Base-by-base conservation (phyloP, 352 stramenopile genomes). In the Pythium vanterpoolii region DNA sequence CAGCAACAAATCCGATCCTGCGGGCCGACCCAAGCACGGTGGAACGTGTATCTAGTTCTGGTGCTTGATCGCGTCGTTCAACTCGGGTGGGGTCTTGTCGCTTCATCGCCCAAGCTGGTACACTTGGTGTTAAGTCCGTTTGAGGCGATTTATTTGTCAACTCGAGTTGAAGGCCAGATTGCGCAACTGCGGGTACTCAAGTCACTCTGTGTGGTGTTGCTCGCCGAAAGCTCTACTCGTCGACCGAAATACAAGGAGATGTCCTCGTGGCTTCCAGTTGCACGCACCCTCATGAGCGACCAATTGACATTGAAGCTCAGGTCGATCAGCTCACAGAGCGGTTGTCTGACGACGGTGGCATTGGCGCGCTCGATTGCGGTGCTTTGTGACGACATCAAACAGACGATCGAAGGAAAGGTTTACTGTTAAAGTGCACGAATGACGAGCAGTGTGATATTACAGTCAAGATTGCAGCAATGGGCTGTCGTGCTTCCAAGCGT, bases 1-100 rank as follows among this genome's bases (percentile, higher is more conserved):
- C 60, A 68, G n/a, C 60, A 68, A 27, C 52, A 58, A 10, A 62
- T 68, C 30, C 40, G 46, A 28, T 59, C 60, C 1, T 68, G 60
- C 21, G 31, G 44, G 1, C 21, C 46, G 18, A 27, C 31, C 34
- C 24, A 28, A 47, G 53, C 34, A 6, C 60, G 45, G 4, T 68
- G 60, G 60, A 68, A 68, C 27, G 26, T 38, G 18, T 68, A 54
- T 16, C 40, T 68, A n/a, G 45, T 59, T 36, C 36, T 58, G 6
- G 34, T 68, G 16, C 38, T 68, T 14, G 53, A 62, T 42, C 60
- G 60, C n/a, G 34, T 68, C 38, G 44, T 68, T 38, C 52, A 62
- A 36, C 38, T 60, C 0, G 58, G 58, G 1, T 65, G 58, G 58
- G 46, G 34, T 42, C 24, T 51, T 21, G 14, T 65, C 9, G 40